phyloP scores from a whole-genome alignment of 768 basidiomycete species.

The Kwoniella sp. region DNA sequence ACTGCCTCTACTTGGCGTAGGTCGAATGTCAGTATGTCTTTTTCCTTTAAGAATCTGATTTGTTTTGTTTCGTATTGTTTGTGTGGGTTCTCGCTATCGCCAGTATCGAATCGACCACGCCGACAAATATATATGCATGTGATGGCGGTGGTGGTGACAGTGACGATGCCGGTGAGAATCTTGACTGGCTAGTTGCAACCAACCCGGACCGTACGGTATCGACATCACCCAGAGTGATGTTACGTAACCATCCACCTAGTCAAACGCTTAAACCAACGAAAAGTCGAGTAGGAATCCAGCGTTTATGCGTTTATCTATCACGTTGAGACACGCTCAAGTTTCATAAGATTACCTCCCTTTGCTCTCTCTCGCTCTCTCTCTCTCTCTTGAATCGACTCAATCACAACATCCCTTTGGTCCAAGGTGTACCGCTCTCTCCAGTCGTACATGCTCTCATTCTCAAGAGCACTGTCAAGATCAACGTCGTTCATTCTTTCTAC shows the following conservation, averaged over 20 bases:
- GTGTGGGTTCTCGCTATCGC: no score
- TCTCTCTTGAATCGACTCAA: no score
- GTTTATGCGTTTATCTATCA: neutral
- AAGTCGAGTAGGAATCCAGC: constrained; percentile 1
- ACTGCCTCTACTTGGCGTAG: no score
- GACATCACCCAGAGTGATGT: no score
- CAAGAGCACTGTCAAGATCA: constrained; percentile 6
- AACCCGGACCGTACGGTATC: neutral
- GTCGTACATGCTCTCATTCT: constrained; percentile 1
- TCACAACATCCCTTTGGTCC: neutral
- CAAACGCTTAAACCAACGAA: constrained; percentile 1
- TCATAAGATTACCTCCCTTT: neutral
- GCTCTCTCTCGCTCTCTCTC: neutral
- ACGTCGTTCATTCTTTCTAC: neutral
- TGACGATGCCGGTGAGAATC: neutral
- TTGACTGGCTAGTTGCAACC: neutral
- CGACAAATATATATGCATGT: constrained; percentile 4
- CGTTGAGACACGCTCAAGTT: neutral
- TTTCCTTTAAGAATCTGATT: no score
- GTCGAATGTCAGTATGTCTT: no score
- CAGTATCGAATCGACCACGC: no score
- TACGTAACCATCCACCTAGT: neutral
- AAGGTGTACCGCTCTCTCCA: neutral
- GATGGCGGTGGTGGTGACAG: neutral
- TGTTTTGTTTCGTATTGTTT: no score